phyloP scores from a whole-genome alignment of 306 rosid genomes.

The Vicia faba region DNA sequence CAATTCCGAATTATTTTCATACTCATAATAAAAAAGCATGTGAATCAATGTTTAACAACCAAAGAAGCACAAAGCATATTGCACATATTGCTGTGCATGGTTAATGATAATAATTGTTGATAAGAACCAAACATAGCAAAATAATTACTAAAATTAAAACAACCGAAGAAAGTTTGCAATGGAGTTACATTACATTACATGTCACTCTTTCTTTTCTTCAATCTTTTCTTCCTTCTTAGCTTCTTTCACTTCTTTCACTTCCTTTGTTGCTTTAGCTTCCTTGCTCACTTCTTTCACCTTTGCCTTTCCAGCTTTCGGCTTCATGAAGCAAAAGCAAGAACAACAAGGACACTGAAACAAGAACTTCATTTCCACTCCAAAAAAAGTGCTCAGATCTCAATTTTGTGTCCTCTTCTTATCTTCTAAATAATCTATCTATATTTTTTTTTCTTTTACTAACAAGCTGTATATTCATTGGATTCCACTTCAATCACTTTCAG shows the following conservation, averaged over 20 bases:
- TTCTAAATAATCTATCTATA: conserved; percentile 17
- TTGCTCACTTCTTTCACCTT: conserved; percentile 48
- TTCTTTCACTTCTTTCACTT: conserved; percentile 48
- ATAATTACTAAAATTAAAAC: background rate
- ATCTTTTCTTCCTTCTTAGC: conserved; percentile 35
- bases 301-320: conserved; percentile 60
- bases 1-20: no score
- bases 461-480: conserved; percentile 45
- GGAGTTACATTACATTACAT: background rate
- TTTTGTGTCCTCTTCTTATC: conserved; percentile 39
- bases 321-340: conserved; percentile 60
- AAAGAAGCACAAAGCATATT: conserved; percentile 25
- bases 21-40: background rate
- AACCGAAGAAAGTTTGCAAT: conserved; percentile 15
- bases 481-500: conserved; percentile 66
- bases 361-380: conserved; percentile 47
- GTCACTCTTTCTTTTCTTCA: conserved; percentile 57
- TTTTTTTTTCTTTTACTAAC: background rate
- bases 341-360: conserved; percentile 61
- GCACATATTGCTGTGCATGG: conserved; percentile 27
- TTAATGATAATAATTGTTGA: conserved; percentile 31
- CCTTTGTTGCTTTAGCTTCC: conserved; percentile 43
- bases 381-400: conserved; percentile 40
- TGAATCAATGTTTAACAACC: conserved; percentile 11
- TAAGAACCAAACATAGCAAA: conserved; percentile 5